These are phyloP conservation scores for Psilocybe azurescens DNA, from an alignment of 768 basidiomycete species.

Conservation along the genomic window DNA sequence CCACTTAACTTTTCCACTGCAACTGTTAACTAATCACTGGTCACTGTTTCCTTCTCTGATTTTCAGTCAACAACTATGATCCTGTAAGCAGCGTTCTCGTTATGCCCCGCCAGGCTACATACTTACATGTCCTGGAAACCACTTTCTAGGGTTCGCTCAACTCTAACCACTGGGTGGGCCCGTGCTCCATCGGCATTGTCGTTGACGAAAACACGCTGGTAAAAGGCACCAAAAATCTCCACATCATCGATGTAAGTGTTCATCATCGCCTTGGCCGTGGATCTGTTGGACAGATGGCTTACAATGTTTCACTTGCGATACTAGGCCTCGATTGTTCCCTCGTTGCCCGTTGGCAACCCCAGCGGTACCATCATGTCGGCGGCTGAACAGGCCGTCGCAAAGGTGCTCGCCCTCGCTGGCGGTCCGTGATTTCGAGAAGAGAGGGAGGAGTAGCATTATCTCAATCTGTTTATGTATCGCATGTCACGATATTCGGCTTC, in stretches of 20 bases:
- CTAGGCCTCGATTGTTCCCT: conserved; percentile 47
- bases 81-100: conserved; percentile 20
- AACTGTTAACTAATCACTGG: neutral
- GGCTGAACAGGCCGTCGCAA: conserved; percentile 62
- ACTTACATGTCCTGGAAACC: neutral
- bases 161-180: conserved; percentile 72
- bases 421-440: conserved; percentile 38
- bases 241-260: conserved; percentile 54
- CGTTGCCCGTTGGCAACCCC: conserved; percentile 63
- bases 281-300: neutral
- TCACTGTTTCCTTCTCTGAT: neutral
- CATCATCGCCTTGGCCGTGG: conserved; percentile 1
- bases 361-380: conserved; percentile 60
- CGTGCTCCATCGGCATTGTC: conserved; percentile 55
- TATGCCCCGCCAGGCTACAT: neutral
- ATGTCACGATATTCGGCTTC: neutral
- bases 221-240: conserved; percentile 51
- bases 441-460: neutral
- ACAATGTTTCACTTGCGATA: neutral
- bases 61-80: conserved; percentile 44
- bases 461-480: neutral
- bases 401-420: conserved; percentile 57
- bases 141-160: conserved; percentile 42
- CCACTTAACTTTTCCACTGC: neutral
- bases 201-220: conserved; percentile 67